These are phyloP conservation scores for Pascua guehoae DNA, from an alignment of 1,284 basidiomycete genomes.

Conservation along the genomic window DNA sequence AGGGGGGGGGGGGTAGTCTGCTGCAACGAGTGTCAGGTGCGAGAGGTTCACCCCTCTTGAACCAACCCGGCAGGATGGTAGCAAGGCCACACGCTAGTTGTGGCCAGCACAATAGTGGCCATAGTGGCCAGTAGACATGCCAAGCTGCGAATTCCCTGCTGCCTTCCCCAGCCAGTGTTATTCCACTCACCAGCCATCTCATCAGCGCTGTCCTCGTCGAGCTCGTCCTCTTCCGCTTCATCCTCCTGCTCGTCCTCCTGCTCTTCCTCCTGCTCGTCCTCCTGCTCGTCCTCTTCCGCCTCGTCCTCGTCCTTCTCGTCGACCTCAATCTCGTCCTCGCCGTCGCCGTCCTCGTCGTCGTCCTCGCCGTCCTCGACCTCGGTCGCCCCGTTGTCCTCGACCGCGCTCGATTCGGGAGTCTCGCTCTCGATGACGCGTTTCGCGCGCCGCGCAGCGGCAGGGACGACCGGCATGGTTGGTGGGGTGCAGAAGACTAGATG, in stretches of 20 bases:
- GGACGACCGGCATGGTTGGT: slow-evolving; percentile 14
- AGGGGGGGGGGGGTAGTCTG: too few relatives aligned
- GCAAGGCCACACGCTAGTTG: too few relatives aligned
- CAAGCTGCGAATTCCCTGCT: slow-evolving; percentile 1
- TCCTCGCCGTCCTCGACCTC: slow-evolving; percentile 15
- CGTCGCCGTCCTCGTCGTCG: slow-evolving; percentile 7
- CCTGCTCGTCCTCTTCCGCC: slow-evolving; percentile 6
- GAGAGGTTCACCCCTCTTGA: too few relatives aligned
- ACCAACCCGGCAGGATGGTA: too few relatives aligned
- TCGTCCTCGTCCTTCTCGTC: slow-evolving; percentile 13
- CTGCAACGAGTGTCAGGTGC: too few relatives aligned
- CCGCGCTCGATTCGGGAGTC: slow-evolving; percentile 6
- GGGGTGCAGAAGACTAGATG: not conserved
- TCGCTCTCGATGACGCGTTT: slow-evolving; percentile 24
- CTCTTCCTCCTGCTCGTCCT: not conserved
- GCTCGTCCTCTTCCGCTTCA: slow-evolving; percentile 12
- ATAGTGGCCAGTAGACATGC: too few relatives aligned
- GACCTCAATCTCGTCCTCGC: slow-evolving; percentile 12
- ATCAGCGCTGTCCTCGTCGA: slow-evolving; percentile 10
- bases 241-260: not conserved
- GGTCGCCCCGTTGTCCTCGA: slow-evolving; percentile 15
- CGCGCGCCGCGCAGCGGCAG: slow-evolving; percentile 20
- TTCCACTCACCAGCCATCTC: not conserved
- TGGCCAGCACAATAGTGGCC: too few relatives aligned
- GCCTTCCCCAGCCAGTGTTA: slow-evolving; percentile 7